Conservation (phyloP, 164 flowering plant species). For the Malania oleifera region DNA sequence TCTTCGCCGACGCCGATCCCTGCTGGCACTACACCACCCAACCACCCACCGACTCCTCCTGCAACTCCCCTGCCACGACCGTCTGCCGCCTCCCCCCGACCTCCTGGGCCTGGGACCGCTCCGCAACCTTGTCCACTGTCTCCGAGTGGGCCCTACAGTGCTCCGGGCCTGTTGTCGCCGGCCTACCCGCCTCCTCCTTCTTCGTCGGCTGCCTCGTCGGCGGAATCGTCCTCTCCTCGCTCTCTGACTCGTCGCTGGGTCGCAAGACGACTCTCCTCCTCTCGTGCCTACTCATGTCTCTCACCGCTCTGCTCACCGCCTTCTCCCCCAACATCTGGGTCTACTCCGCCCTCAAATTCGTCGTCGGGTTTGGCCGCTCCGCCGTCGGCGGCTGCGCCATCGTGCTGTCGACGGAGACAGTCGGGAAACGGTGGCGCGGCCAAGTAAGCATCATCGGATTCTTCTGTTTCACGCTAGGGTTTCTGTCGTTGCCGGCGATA, state of each 20-base stretch:
- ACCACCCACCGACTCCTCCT: neutral
- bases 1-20: constrained; percentile 6
- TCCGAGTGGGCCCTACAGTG: neutral
- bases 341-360: constrained; percentile 46
- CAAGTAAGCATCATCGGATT: constrained; percentile 50
- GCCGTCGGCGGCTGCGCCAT: constrained; percentile 51
- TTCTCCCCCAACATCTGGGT: constrained; percentile 27
- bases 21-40: constrained; percentile 4
- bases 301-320: neutral
- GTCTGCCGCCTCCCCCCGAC: neutral
- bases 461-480: constrained; percentile 56
- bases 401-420: constrained; percentile 53
- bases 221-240: neutral
- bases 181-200: constrained; percentile 7
- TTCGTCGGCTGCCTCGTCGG: constrained; percentile 3
- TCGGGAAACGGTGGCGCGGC: constrained; percentile 61
- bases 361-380: constrained; percentile 54
- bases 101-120: neutral
- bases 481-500: constrained; percentile 55
- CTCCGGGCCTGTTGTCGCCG: neutral
- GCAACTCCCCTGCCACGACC: neutral
- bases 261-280: constrained; percentile 3
- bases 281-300: neutral
- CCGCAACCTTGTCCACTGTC: neutral
- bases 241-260: constrained; percentile 4